These are phyloP conservation scores for Naganishia cerealis DNA, from an alignment of 1,284 basidiomycete genomes.

Conservation along the genomic window DNA sequence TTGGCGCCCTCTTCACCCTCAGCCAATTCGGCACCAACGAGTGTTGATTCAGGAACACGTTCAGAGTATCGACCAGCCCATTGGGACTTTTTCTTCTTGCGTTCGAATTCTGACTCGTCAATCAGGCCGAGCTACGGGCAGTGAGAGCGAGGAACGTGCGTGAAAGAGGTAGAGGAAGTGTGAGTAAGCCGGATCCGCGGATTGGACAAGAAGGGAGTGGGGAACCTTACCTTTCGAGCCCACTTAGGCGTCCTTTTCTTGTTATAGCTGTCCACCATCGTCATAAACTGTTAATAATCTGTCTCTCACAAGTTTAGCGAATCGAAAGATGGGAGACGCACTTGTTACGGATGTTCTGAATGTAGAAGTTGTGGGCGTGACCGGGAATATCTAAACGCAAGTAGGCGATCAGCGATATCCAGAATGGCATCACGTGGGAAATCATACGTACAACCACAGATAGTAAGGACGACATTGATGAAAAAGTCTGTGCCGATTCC, in stretches of 20 bases:
- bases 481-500: conserved; percentile 90
- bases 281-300: background rate
- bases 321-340: conserved; percentile 28
- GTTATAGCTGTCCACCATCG: conserved; percentile 61
- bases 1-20: conserved; percentile 66
- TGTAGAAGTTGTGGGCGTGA: conserved; percentile 79
- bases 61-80: conserved; percentile 86
- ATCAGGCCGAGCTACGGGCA: conserved; percentile 70
- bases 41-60: conserved; percentile 69
- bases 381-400: conserved; percentile 49
- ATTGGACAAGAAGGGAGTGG: background rate
- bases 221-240: conserved; percentile 64
- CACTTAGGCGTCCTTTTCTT: conserved; percentile 88
- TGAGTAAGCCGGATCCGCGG: background rate
- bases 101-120: conserved; percentile 70
- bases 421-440: background rate
- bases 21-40: conserved; percentile 70
- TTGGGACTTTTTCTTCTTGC: conserved; percentile 73
- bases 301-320: background rate
- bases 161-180: background rate
- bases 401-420: background rate
- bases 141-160: background rate
- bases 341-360: conserved; percentile 93
- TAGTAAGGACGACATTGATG: conserved; percentile 83
- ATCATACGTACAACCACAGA: conserved; percentile 74